Base-by-base conservation (phyloP, 2,329 filamentous ascomycete species). In the Orbilia quercus region DNA sequence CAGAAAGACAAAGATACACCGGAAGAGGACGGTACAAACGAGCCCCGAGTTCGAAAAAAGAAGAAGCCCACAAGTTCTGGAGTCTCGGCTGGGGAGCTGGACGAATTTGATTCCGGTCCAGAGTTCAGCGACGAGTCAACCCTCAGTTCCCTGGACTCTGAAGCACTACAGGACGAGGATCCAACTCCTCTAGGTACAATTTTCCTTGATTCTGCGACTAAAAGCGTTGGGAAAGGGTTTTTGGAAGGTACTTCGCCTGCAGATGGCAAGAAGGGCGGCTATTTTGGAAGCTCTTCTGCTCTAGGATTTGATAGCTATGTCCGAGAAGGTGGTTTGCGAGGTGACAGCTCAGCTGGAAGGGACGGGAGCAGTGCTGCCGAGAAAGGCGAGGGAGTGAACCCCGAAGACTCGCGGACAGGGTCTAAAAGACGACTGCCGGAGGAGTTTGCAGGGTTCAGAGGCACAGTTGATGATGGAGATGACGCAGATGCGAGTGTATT, bases 401-500 rank as follows among this genome's bases (percentile, higher is more conserved):
- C 45, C 11, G 67, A 72, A 20, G 53, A 64, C 34, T 65, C 67
- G 12, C 54, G 60, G 28, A 31, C 58, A 12, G 67, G 67, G n/a
- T 51, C 59, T 72, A 72, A 72, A 47, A 59, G 67, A 72, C 67
- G 59, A 38, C 54, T 72, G 25, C 67, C 67, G 11, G 67, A 72
- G 60, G 67, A 72, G 12, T 72, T 72, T 20, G 67, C 67, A 16
- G 67, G 48, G 2, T 72, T 72, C 44, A 65, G 67, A 47, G 59
- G 59, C 25, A 55, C 67, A 1, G 59, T 22, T 1, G 67, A 65
- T 47, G 67, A 65, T n/a, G 67, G 53, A 7, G 67, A 64, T 9
- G 67, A 72, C 55, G 67, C 67, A 4, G 67, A 65, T 47, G 67
- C 59, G 12, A 72, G 60, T 44, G 60, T 63, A 1, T 72, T 72